Conservation (phyloP, 2,329 filamentous ascomycete genomes). For the Clonostachys rosea region DNA sequence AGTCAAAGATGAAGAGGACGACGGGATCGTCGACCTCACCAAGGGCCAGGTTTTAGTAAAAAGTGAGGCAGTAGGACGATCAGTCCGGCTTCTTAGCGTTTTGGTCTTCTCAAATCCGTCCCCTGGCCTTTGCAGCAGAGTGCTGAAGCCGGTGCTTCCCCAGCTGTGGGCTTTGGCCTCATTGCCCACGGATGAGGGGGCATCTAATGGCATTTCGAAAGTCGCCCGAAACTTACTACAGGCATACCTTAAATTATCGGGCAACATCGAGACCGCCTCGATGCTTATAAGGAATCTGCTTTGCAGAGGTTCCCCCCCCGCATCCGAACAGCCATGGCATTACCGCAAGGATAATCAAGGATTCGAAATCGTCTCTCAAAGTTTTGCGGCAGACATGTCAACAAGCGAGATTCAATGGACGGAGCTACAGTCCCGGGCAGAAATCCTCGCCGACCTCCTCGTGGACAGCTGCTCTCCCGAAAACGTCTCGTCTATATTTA, state of each 20-base stretch:
- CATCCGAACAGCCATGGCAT: slow-evolving; percentile 38
- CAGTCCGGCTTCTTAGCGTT: slow-evolving; percentile 49
- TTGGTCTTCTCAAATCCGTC: slow-evolving; percentile 62
- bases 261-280: slow-evolving; percentile 42
- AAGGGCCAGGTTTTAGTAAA: slow-evolving; percentile 36
- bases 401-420: slow-evolving; percentile 28
- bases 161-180: slow-evolving; percentile 60
- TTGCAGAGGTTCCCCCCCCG: slow-evolving; percentile 40
- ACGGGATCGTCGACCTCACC: slow-evolving; percentile 40
- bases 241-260: slow-evolving; percentile 53
- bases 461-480: slow-evolving; percentile 44
- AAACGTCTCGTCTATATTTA: slow-evolving; percentile 56
- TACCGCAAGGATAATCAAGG: slow-evolving; percentile 41
- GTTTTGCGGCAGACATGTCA: slow-evolving; percentile 1
- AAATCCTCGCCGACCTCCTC: slow-evolving; percentile 44
- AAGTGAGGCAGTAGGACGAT: slow-evolving; percentile 38
- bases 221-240: slow-evolving; percentile 46
- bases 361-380: slow-evolving; percentile 42
- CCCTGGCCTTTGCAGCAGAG: slow-evolving; percentile 57
- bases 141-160: slow-evolving; percentile 53
- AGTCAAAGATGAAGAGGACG: slow-evolving; percentile 13
- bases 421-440: slow-evolving; percentile 41
- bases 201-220: slow-evolving; percentile 30
- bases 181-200: slow-evolving; percentile 31
- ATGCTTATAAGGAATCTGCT: slow-evolving; percentile 49